Percentiles rank a stretch among this genome's conserved stretches.
Conservation (phyloP, 106 monocot species). For the Acanthochlamys bracteata region DNA sequence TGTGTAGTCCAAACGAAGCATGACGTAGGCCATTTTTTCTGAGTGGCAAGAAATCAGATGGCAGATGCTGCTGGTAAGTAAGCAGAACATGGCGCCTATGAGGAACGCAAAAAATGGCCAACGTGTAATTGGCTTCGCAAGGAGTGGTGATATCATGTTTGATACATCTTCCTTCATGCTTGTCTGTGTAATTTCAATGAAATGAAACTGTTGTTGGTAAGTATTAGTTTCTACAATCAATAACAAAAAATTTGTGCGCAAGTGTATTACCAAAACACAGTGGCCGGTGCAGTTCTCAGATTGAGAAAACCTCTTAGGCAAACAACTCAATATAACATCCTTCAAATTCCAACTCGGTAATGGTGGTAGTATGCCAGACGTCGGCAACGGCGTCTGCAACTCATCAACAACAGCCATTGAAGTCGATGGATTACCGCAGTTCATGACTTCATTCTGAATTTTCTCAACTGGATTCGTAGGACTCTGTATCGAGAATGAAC, state of each 20-base stretch:
- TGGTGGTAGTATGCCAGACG: neutral
- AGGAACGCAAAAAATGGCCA: slow-evolving; percentile 10
- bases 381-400: neutral
- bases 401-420: neutral
- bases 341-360: neutral
- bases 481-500: neutral
- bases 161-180: slow-evolving; percentile 3
- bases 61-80: slow-evolving; percentile 12
- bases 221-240: no score
- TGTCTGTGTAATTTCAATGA: neutral
- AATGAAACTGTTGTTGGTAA: no score
- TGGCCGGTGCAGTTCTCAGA: neutral
- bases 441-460: neutral
- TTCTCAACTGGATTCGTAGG: neutral
- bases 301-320: neutral
- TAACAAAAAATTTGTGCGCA: neutral
- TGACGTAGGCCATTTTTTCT: slow-evolving; percentile 1
- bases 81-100: slow-evolving; percentile 11
- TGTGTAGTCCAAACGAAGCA: slow-evolving; percentile 14
- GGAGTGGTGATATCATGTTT: neutral
- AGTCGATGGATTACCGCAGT: neutral
- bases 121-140: neutral
- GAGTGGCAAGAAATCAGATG: slow-evolving; percentile 16
- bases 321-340: slow-evolving; percentile 1
- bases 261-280: slow-evolving; percentile 7